Evolutionary conservation across 164 flowering plant species (phyloP).

Genomic region (Piper longum): DNA sequence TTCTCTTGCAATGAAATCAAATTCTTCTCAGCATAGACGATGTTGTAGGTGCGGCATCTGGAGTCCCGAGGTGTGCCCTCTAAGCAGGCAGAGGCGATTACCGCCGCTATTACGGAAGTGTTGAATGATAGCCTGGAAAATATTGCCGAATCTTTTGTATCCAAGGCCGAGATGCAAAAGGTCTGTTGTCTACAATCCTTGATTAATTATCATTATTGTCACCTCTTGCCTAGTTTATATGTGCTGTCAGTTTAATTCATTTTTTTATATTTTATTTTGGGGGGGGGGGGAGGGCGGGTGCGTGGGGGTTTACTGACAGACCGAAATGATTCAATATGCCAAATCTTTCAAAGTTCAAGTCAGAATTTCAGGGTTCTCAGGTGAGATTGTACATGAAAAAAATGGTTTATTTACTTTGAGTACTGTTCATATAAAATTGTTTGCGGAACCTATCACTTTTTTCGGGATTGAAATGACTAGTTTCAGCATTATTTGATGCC

Average conservation of each 20-base stretch:
- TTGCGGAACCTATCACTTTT: too few species aligned
- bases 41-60: constrained; percentile 47
- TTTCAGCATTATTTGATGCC: too few species aligned
- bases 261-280: background rate
- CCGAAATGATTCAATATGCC: constrained; percentile 49
- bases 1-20: too few species aligned
- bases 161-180: constrained; percentile 65
- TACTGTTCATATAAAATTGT: too few species aligned
- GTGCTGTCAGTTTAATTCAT: background rate
- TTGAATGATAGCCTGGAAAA: constrained; percentile 69
- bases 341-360: constrained; percentile 53
- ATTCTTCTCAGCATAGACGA: background rate
- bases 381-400: constrained; percentile 13
- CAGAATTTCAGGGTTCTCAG: constrained; percentile 66
- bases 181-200: constrained; percentile 12
- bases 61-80: constrained; percentile 68
- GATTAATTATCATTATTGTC: background rate
- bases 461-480: too few species aligned
- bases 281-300: background rate
- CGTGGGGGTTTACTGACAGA: constrained; percentile 13
- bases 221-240: background rate
- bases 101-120: constrained; percentile 62
- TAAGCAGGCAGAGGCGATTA: constrained; percentile 79
- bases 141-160: constrained; percentile 45
- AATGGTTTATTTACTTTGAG: too few species aligned